Evolutionary conservation across 805 yeast genomes (phyloP), one percentile per base, ranked within the genome.

Genomic region (Ogataea polymorpha): DNA sequence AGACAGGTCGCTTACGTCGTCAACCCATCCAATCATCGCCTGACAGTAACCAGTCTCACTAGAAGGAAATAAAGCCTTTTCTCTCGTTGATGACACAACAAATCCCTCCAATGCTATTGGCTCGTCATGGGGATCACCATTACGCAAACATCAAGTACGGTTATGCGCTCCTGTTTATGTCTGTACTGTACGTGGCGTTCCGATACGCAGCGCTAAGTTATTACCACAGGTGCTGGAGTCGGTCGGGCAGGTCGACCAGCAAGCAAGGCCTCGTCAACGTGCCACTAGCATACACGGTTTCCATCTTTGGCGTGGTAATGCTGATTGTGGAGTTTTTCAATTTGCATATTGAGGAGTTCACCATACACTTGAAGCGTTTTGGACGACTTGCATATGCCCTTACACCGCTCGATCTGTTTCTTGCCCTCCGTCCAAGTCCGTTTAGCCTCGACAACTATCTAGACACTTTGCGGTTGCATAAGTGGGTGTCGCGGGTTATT

Each of bases 401-500:
- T 33, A 58, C 80, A 2, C 82, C 88, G 0, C 59, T 84, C 24
- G 77, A 77, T 48, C 62, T 82, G 3, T 67, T 75, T 27, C 53
- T 83, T 13, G 77, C 76, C 2, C 51, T 82, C 11, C 66, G 82
- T 41, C 87, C 88, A 2, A 63, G 71, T n/a, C 72, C 73, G 27
- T 54, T 72, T 39, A 69, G 68, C 4, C 54, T 63, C 39, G 74
- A 55, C 53, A 73, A 59, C 38, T 85, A 85, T 52, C 57, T 81
- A 44, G 77, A 75, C 38, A 62, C 76, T 11, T 53, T 85, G 10
- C 67, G 67, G 14, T 51, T 84, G 7, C 95, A 85, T 56, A 82
- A 82, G 52, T 83, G 91, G 90, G 49, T 82, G 1, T 80, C 89
- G 4, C 65, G 91, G 44, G 27, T 79, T 2, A 71, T 82, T 16